Evolutionary conservation across 75 land plant genomes (phyloP), one percentile per base, ranked within the genome.

Genomic region (Picea glauca): DNA sequence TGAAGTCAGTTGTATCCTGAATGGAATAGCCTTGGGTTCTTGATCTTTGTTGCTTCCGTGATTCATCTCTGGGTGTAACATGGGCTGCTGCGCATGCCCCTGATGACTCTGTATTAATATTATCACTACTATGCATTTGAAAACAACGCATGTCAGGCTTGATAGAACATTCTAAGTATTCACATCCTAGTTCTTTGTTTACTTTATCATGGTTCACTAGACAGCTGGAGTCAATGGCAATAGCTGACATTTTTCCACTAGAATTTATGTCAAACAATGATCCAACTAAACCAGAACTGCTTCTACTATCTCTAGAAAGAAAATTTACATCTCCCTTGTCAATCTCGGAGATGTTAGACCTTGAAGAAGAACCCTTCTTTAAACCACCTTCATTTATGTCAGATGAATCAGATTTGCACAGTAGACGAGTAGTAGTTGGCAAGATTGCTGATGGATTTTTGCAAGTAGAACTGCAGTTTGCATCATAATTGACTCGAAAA

Each of bases 1-100:
- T 32, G 57, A 82, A 62, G 74, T 50, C 76, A 50, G 73, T n/a
- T 0, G 73, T 20, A 0, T 35, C 80, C 40, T 78, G 76, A 13
- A 58, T 58, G 11, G 33, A 26, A 23, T 30, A 26, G 23, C 46
- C 35, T 75, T 58, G 76, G 8, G 43, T 75, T 54, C 35, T 75
- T 57, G 35, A 58, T 14, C 60, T 56, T 31, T 58, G n/a, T 5
- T 75, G 32, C 13, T 58, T 15, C 31, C 13, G 20, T 56, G 35
- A 26, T 13, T 58, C 76, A 14, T 57, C 76, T 75, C 60, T 23
- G 15, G 60, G 58, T 58, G 32, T 30, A 58, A 4, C 7, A 21
- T 13, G 76, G 23, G 60, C 32, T 43, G 56, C 32, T 23, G 46
- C 33, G 9, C 12, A 31, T 21, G 43, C 59, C 59, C 18, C 63